phyloP scores from a whole-genome alignment of 1,139 yeast species.

The Yueomyces sp. region DNA sequence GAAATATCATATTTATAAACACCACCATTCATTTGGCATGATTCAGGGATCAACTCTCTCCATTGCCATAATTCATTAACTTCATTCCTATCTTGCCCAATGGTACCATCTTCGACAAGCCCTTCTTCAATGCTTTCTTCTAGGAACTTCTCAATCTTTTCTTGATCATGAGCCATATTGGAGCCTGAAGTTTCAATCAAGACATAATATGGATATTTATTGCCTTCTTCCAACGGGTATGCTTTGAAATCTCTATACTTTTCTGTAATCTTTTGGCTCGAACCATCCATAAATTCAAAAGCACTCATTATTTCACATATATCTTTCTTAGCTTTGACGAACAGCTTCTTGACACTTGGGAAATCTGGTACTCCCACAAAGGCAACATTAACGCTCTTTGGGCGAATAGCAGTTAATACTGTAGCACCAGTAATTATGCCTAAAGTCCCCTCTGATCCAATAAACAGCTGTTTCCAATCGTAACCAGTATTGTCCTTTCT shows the following conservation, averaged over 20 bases:
- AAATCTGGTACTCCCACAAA: slow-evolving; percentile 73
- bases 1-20: slow-evolving; percentile 96
- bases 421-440: slow-evolving; percentile 88
- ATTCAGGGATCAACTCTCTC: slow-evolving; percentile 92
- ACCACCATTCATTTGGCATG: slow-evolving; percentile 76
- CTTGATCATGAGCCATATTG: slow-evolving; percentile 72
- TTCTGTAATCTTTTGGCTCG: slow-evolving; percentile 55
- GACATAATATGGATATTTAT: slow-evolving; percentile 72
- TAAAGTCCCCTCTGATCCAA: slow-evolving; percentile 87
- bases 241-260: slow-evolving; percentile 35
- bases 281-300: slow-evolving; percentile 85
- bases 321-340: slow-evolving; percentile 66
- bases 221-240: slow-evolving; percentile 69
- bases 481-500: slow-evolving; percentile 93
- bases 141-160: slow-evolving; percentile 64
- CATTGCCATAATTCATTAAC: slow-evolving; percentile 76
- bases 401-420: slow-evolving; percentile 84
- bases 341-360: slow-evolving; percentile 72
- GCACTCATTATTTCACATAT: slow-evolving; percentile 83
- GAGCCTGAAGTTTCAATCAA: slow-evolving; percentile 93
- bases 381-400: slow-evolving; percentile 78
- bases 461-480: slow-evolving; percentile 81
- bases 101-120: slow-evolving; percentile 77
- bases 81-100: slow-evolving; percentile 92
- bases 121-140: slow-evolving; percentile 80